Conservation (phyloP, 441 rosid species). For the Populus hybrid region DNA sequence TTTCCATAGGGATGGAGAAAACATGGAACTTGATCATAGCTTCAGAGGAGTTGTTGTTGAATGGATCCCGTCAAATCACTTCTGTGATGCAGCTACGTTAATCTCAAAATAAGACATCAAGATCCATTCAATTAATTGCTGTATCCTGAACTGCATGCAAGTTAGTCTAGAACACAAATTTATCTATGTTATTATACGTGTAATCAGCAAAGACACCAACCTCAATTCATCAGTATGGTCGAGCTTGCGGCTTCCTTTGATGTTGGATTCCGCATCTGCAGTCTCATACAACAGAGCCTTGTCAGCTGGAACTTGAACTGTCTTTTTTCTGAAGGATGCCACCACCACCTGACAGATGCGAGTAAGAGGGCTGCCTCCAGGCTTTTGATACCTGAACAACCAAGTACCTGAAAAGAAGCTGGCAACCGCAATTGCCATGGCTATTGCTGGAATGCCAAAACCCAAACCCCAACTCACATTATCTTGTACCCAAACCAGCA, state of each 20-base stretch:
- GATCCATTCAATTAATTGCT: too few relatives aligned
- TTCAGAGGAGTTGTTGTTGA: too few relatives aligned
- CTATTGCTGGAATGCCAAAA: conserved; percentile 82
- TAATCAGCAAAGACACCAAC: conserved; percentile 30
- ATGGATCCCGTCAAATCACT: too few relatives aligned
- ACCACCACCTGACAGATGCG: conserved; percentile 67
- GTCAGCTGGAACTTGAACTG: conserved; percentile 55
- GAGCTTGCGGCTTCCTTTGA: conserved; percentile 80
- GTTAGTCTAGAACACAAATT: too few relatives aligned
- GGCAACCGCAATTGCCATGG: conserved; percentile 72
- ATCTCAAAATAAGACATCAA: too few relatives aligned
- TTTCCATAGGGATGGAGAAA: too few relatives aligned
- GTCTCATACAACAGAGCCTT: conserved; percentile 64
- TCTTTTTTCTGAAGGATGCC: conserved; percentile 62
- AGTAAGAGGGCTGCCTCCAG: conserved; percentile 90
- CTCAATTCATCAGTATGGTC: conserved; percentile 58
- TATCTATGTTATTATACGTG: too few relatives aligned
- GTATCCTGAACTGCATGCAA: too few relatives aligned
- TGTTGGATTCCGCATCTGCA: conserved; percentile 55
- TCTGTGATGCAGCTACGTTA: too few relatives aligned
- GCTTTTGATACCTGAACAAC: conserved; percentile 63
- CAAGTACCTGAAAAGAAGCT: conserved; percentile 73
- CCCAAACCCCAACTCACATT: conserved; percentile 37
- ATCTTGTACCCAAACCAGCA: conserved; percentile 81
- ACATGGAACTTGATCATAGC: too few relatives aligned